phyloP scores from a whole-genome alignment of 169 alveolate species.

The Plasmodium knowlesi region DNA sequence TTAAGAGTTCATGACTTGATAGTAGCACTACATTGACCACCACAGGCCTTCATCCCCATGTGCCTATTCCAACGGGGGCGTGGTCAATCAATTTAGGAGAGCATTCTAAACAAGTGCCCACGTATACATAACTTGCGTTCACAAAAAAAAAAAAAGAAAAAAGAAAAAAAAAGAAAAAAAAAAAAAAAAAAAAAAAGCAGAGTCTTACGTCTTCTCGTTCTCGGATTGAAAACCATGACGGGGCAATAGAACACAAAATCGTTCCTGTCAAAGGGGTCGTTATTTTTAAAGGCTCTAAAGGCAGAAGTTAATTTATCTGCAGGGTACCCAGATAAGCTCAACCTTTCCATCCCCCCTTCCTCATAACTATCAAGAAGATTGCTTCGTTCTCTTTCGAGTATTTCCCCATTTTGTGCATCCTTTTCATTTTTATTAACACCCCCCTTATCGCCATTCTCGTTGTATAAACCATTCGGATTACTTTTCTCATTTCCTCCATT shows the following conservation, averaged over 20 bases:
- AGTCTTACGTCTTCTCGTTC: conserved; percentile 12
- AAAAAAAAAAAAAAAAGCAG: not conserved
- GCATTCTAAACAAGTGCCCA: not conserved
- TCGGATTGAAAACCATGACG: conserved; percentile 25
- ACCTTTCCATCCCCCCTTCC: not conserved
- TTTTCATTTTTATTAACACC: conserved; percentile 6
- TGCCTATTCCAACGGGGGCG: not conserved
- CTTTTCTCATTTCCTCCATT: not conserved
- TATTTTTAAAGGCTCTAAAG: conserved; percentile 27
- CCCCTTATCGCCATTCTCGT: not conserved
- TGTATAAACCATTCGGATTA: not conserved
- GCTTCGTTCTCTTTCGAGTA: not conserved
- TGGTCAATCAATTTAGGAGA: not conserved
- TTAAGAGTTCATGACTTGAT: not conserved
- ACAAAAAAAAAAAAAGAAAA: too few relatives aligned
- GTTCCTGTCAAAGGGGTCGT: conserved; percentile 11
- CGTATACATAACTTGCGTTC: not conserved
- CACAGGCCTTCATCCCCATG: not conserved
- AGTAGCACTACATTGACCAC: not conserved
- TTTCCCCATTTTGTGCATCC: not conserved
- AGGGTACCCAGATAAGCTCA: not conserved
- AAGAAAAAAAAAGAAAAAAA: too few relatives aligned
- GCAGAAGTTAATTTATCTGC: not conserved
- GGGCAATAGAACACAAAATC: conserved; percentile 60
- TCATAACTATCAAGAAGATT: not conserved